These are phyloP conservation scores for Ustilago nuda DNA, from an alignment of 1,284 basidiomycete genomes.

Conservation along the genomic window DNA sequence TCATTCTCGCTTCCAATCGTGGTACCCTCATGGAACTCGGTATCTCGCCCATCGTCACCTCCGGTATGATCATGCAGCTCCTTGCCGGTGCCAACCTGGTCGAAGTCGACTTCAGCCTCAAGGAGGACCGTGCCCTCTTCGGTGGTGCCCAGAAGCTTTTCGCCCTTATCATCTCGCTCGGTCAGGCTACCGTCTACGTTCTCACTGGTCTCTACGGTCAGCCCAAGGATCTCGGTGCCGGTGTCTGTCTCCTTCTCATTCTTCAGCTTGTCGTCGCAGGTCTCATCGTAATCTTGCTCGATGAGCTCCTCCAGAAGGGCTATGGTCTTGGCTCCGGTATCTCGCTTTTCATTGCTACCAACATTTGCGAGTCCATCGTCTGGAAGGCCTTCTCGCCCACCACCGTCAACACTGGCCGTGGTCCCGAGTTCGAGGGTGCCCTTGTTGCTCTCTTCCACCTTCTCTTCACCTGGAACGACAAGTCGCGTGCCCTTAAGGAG, in stretches of 20 bases:
- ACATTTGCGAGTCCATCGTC: conserved; percentile 98
- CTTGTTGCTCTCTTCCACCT: conserved; percentile 96
- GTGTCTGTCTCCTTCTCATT: conserved; percentile 93
- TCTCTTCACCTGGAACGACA: conserved; percentile 98
- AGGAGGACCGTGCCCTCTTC: conserved; percentile 96
- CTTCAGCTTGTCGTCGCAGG: conserved; percentile 93
- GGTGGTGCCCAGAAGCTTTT: conserved; percentile 98
- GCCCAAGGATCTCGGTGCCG: conserved; percentile 91
- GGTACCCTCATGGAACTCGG: conserved; percentile 99
- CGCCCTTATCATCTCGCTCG: conserved; percentile 94
- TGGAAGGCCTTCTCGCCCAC: conserved; percentile 99
- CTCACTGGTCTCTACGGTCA: conserved; percentile 96
- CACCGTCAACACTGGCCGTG: conserved; percentile 96
- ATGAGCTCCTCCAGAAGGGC: conserved; percentile 98
- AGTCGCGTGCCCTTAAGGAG: conserved; percentile 94
- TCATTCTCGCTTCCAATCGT: conserved; percentile 96
- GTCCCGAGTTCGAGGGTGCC: conserved; percentile 97
- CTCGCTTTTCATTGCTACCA: conserved; percentile 98
- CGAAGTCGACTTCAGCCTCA: conserved; percentile 95
- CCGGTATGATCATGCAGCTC: conserved; percentile 99
- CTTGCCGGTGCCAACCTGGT: conserved; percentile 96
- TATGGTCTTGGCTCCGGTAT: conserved; percentile 99
- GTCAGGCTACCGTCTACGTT: conserved; percentile 97
- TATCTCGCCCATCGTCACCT: conserved; percentile 94
- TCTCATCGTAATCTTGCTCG: conserved; percentile 96